Percentiles rank a stretch among this genome's conserved stretches.
These are phyloP conservation scores for Letharia columbiana DNA, from an alignment of 495 filamentous ascomycete genomes.

Conservation along the genomic window DNA sequence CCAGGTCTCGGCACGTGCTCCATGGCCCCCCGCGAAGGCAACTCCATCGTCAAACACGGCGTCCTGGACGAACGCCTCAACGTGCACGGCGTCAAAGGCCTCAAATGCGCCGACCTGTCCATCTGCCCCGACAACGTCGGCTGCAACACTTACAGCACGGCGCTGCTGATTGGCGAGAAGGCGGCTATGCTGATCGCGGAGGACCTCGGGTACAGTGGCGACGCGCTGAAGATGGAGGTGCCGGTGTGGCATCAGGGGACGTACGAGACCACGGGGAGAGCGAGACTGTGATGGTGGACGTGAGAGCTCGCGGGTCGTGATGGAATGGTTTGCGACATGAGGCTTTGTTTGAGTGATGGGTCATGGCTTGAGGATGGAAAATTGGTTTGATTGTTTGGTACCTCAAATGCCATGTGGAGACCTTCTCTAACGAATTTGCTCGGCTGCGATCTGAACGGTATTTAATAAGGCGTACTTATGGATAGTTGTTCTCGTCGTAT, in stretches of 20 bases:
- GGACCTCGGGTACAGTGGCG: conserved; percentile 66
- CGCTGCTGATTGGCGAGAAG: conserved; percentile 80
- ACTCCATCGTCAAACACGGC: conserved; percentile 71
- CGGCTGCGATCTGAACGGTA: too few species aligned
- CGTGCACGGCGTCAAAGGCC: conserved; percentile 68
- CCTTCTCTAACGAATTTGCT: too few species aligned
- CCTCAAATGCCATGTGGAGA: too few species aligned
- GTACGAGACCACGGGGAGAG: conserved; percentile 34
- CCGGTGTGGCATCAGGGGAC: conserved; percentile 39
- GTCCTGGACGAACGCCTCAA: conserved; percentile 74
- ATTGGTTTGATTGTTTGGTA: too few species aligned
- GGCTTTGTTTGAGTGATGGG: neutral
- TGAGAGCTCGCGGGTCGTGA: neutral
- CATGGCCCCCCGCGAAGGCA: conserved; percentile 73
- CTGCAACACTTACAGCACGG: conserved; percentile 67
- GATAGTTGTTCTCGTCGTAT: too few species aligned
- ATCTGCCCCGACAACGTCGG: conserved; percentile 80
- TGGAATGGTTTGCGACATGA: neutral
- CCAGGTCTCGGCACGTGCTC: conserved; percentile 55
- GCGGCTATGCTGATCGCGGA: conserved; percentile 62
- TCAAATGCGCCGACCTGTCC: conserved; percentile 73
- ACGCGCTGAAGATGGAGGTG: conserved; percentile 69
- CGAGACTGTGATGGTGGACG: conserved; percentile 28
- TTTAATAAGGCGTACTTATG: too few species aligned
- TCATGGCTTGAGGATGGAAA: neutral